A percentile compares a stretch with the other conserved stretches of the same genome.
These are phyloP conservation scores for Phytophthora boehmeriae DNA, from an alignment of 352 stramenopile genomes.

Conservation along the genomic window DNA sequence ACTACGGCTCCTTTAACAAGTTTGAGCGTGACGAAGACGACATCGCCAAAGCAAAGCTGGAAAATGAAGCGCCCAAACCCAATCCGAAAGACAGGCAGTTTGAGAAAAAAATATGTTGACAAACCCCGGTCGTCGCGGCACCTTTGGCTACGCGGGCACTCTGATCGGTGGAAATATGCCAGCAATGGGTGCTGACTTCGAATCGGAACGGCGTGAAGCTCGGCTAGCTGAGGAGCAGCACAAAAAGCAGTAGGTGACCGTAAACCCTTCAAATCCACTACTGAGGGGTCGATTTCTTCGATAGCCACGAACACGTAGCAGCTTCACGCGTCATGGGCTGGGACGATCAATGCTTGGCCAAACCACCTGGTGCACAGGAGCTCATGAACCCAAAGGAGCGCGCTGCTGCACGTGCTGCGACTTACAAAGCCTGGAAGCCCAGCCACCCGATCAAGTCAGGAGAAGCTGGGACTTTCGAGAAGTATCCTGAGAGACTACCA, in stretches of 20 bases:
- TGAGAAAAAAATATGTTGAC: conserved; percentile 77
- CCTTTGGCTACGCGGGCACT: conserved; percentile 75
- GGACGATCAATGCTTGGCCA: conserved; percentile 72
- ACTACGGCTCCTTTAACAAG: conserved; percentile 73
- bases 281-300: conserved; percentile 73
- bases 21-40: conserved; percentile 71
- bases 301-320: conserved; percentile 74
- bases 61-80: conserved; percentile 38
- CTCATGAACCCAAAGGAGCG: conserved; percentile 81
- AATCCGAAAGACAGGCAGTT: conserved; percentile 73
- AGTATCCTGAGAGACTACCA: conserved; percentile 65
- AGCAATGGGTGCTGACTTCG: conserved; percentile 65
- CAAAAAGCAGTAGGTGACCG: conserved; percentile 60
- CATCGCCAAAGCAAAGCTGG: conserved; percentile 50
- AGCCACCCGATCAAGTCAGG: conserved; percentile 71
- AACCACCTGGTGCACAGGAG: conserved; percentile 55
- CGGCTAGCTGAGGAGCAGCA: conserved; percentile 49
- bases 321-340: conserved; percentile 64
- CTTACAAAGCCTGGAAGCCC: conserved; percentile 72
- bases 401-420: conserved; percentile 49
- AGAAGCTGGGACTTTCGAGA: conserved; percentile 69
- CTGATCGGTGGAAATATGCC: conserved; percentile 61
- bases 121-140: conserved; percentile 64
- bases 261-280: conserved; percentile 79
- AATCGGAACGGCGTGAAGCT: conserved; percentile 45